Evolutionary conservation across 106 monocot species (phyloP).

Genomic region (Dendrobium chrysotoxum): DNA sequence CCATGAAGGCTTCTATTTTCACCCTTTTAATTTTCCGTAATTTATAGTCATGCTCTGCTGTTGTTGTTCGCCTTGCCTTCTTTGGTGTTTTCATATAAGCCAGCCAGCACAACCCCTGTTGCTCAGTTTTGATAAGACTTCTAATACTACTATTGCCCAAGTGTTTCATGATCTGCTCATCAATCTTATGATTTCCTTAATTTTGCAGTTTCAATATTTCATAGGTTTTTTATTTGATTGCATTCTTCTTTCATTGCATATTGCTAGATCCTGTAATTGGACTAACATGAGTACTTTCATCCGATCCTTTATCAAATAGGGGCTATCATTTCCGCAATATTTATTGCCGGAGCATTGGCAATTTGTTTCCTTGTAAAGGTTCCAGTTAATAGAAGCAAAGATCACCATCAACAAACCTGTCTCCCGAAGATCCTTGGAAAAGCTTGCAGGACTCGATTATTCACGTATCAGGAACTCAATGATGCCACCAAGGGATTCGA

Average conservation of each 20-base stretch:
- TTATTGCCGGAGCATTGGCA: slow-evolving; percentile 26
- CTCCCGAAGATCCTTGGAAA: slow-evolving; percentile 43
- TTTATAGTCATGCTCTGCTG: no score
- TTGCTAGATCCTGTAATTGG: background rate
- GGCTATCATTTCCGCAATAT: slow-evolving; percentile 36
- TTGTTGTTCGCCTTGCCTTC: no score
- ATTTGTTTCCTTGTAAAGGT: slow-evolving; percentile 40
- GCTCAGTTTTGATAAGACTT: no score
- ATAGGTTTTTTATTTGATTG: background rate
- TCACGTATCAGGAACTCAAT: slow-evolving; percentile 72
- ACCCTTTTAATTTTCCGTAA: no score
- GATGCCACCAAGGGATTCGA: slow-evolving; percentile 74
- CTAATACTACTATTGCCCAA: no score
- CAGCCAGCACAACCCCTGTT: no score
- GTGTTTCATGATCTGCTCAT: no score
- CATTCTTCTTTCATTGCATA: background rate
- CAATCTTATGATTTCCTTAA: background rate
- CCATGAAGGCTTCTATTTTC: no score
- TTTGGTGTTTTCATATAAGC: no score
- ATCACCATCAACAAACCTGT: slow-evolving; percentile 31
- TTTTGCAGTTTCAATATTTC: background rate
- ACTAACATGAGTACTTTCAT: background rate
- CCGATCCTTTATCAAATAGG: slow-evolving; percentile 22
- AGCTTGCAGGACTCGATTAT: slow-evolving; percentile 28
- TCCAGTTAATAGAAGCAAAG: slow-evolving; percentile 23